Base-by-base conservation (phyloP, 345 rosid species). In the Pugionium dolabratum region DNA sequence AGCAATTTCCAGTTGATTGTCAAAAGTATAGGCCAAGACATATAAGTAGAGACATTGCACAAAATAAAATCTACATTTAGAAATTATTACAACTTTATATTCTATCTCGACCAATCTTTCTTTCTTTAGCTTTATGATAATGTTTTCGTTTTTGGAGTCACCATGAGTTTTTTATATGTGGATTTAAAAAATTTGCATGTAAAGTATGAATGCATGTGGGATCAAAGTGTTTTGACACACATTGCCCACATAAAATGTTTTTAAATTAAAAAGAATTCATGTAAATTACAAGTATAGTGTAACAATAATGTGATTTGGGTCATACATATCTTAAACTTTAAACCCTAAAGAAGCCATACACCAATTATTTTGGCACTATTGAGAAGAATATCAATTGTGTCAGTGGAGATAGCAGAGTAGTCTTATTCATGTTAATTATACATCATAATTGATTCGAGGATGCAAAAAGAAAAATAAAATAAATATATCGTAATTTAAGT, bases 11-110 rank as follows among this genome's bases (percentile, higher is more conserved):
- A 65, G 47, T 43, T 36, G 55, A 65, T 65, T 36, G 71, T 51
- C 71, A 72, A 58, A 57, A 65, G 33, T 31, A 72, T 58, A 66
- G 76, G 54, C 76, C 66, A 48, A 50, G 3, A 50, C 71, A 59
- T 59, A 59, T 11, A 43, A 48, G 65, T 46, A 47, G 64, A 64
- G 39, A 71, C 64, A 64, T 50, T 34, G 49, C 48, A 29, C 69
- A 56, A 28, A 34, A 34, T 18, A 18, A 50, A 28, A 8, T 59
- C 35, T 47, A 18, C 31, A 50, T 31, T 49, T 18, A 9, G 7
- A 64, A 41, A 61, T 7, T 46, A 40, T 47, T 33, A 8, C 31
- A n/a, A 2, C 11, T 55, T 41, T 49, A 35, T 39, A 40, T 7
- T 32, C 28, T 41, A 34, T 26, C 36, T 63, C 58, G 40, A 37